phyloP scores from a whole-genome alignment of 768 basidiomycete species.

The Suillus variegatus region DNA sequence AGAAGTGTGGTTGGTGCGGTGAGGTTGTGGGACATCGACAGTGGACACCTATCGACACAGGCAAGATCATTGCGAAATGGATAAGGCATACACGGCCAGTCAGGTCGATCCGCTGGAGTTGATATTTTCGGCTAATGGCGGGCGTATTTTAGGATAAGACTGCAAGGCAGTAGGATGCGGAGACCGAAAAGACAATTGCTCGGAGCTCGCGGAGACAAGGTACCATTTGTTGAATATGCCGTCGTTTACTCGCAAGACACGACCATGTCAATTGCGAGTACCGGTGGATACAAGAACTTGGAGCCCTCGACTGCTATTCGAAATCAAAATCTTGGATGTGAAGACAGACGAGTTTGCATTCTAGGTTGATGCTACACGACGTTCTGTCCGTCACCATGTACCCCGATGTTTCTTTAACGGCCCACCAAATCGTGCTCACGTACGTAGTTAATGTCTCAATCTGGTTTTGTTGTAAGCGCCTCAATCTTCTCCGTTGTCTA shows the following conservation, averaged over 20 bases:
- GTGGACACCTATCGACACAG: background rate
- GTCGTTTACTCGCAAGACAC: background rate
- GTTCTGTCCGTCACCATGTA: background rate
- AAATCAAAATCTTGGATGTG: background rate
- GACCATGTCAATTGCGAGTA: background rate
- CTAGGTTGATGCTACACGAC: background rate
- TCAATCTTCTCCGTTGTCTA: background rate
- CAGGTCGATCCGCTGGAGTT: background rate
- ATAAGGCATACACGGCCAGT: background rate
- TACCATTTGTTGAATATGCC: background rate
- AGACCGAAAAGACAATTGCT: conserved; percentile 21
- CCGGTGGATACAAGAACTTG: background rate
- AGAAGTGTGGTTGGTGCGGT: background rate
- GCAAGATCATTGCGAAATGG: background rate
- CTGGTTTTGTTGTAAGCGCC: background rate
- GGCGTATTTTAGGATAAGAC: background rate
- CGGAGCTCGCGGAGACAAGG: background rate
- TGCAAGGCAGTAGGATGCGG: background rate
- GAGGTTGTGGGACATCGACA: background rate
- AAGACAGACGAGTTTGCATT: background rate
- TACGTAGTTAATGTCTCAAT: background rate
- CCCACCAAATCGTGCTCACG: background rate
- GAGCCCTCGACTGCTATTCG: background rate
- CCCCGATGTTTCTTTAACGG: background rate
- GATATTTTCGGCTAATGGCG: background rate